phyloP scores from a whole-genome alignment of 2,329 filamentous ascomycete species.

The Colletotrichum sp. region DNA sequence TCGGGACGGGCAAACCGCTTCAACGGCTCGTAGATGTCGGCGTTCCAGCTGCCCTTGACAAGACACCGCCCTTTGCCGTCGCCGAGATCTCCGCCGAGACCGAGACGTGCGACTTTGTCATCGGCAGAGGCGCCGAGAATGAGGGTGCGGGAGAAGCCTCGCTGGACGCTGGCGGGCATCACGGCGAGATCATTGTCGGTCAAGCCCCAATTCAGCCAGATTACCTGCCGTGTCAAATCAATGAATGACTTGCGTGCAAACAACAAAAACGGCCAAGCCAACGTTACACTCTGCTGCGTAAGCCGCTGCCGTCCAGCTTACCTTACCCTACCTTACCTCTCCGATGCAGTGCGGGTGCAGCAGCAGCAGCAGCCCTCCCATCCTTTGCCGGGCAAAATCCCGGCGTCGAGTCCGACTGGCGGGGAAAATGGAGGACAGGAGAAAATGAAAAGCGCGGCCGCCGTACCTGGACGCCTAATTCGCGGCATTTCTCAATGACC shows the following conservation, averaged over 20 bases:
- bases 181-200: conserved; percentile 51
- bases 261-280: neutral
- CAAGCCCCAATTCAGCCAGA: conserved; percentile 64
- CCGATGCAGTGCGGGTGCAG: neutral
- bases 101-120: conserved; percentile 20
- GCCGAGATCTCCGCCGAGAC: conserved; percentile 54
- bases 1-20: conserved; percentile 27
- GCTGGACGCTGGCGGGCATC: conserved; percentile 53
- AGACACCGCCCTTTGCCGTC: conserved; percentile 47
- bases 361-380: neutral
- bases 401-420: neutral
- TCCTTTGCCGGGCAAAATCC: neutral
- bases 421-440: neutral
- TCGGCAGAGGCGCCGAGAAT: conserved; percentile 23
- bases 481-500: conserved; percentile 49
- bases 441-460: neutral
- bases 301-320: neutral
- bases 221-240: conserved; percentile 30
- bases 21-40: conserved; percentile 52
- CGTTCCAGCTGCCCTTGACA: conserved; percentile 61
- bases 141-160: conserved; percentile 49
- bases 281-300: neutral
- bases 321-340: neutral
- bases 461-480: conserved; percentile 49
- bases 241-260: neutral